Conservation (phyloP, 305 asterid genomes). For the Solanum chacoense region DNA sequence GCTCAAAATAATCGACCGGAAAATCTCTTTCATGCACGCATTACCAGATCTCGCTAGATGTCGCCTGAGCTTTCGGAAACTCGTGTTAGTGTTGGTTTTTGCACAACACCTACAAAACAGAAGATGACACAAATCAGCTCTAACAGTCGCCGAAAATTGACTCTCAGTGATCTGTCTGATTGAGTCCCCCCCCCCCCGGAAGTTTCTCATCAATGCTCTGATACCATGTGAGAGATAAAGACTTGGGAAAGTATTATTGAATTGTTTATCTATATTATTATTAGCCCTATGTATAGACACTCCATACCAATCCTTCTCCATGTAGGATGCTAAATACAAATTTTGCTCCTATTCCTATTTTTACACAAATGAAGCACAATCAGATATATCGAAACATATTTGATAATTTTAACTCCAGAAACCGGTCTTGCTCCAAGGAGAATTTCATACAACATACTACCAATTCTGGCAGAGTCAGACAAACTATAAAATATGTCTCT, state of each 20-base stretch:
- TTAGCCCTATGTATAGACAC: not conserved
- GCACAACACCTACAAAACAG: not conserved
- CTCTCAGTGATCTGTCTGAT: not conserved
- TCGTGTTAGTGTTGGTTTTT: not conserved
- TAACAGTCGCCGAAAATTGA: not conserved
- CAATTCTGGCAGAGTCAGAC: not conserved
- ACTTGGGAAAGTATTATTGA: not conserved
- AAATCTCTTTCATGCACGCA: not conserved
- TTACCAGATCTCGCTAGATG: not conserved
- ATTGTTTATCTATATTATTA: not conserved
- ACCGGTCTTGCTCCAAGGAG: not conserved
- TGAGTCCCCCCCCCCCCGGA: not conserved
- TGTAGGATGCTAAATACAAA: not conserved
- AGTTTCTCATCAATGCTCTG: not conserved
- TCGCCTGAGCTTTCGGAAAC: not conserved
- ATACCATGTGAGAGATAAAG: not conserved
- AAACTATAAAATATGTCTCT: not conserved
- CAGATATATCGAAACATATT: not conserved
- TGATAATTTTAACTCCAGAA: not conserved
- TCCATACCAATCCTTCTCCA: not conserved
- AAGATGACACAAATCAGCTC: not conserved
- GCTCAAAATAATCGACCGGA: not conserved
- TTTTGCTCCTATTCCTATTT: not conserved
- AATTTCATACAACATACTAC: not conserved
- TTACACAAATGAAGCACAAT: not conserved